Conservation (phyloP, 345 rosid genomes). For the Diplotaxis tenuifolia region DNA sequence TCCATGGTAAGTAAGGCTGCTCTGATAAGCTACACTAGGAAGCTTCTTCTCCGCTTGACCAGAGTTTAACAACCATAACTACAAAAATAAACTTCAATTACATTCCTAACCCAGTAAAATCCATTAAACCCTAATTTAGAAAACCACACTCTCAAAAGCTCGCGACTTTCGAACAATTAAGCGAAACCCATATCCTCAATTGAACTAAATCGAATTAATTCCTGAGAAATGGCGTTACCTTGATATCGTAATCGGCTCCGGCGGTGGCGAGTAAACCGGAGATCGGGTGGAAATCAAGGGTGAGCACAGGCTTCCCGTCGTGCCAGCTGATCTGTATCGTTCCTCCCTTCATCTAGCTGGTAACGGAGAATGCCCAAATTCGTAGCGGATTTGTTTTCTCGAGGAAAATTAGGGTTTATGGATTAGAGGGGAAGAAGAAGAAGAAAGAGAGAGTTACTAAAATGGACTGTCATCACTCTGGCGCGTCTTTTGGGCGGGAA, state of each 20-base stretch:
- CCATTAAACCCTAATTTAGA: neutral
- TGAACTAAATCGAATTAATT: neutral
- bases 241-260: conserved; percentile 95
- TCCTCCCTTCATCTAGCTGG: conserved; percentile 71
- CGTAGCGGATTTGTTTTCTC: conserved; percentile 12
- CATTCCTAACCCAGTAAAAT: neutral
- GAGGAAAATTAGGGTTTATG: conserved; percentile 24
- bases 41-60: conserved; percentile 58
- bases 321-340: conserved; percentile 95
- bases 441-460: neutral
- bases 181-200: neutral
- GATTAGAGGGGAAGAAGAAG: conserved; percentile 1
- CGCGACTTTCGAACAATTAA: no score
- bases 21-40: conserved; percentile 68
- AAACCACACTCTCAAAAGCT: neutral
- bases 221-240: conserved; percentile 41
- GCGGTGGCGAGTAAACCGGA: conserved; percentile 93
- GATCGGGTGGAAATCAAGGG: conserved; percentile 84
- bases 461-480: conserved; percentile 13
- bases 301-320: conserved; percentile 73
- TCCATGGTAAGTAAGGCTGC: conserved; percentile 75
- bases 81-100: conserved; percentile 1
- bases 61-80: conserved; percentile 72
- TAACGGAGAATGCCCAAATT: neutral
- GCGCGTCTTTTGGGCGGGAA: conserved; percentile 35